These are phyloP conservation scores for Colletotrichum chlorophyti DNA, from an alignment of 2,329 filamentous ascomycete genomes.

Conservation along the genomic window DNA sequence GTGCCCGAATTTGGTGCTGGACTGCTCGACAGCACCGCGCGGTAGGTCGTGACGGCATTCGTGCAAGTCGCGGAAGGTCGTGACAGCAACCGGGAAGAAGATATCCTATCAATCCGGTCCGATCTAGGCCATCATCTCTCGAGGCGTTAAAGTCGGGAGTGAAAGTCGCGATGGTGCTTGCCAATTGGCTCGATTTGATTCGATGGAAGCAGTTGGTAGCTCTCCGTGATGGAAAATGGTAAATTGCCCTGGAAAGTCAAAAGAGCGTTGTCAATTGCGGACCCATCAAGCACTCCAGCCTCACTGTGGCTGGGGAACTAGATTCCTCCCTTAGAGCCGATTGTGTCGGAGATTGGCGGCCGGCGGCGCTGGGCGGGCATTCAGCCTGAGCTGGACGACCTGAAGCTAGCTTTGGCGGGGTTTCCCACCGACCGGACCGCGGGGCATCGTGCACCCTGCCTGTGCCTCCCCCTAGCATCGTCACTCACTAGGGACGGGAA, in stretches of 20 bases:
- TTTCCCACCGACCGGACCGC: slow-evolving; percentile 12
- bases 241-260: neutral
- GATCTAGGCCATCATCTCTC: neutral
- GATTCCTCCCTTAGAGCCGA: neutral
- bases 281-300: slow-evolving; percentile 12
- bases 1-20: slow-evolving; percentile 43
- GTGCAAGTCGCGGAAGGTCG: neutral
- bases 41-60: slow-evolving; percentile 32
- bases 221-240: slow-evolving; percentile 1
- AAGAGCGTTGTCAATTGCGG: slow-evolving; percentile 13
- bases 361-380: neutral
- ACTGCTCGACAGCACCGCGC: slow-evolving; percentile 57
- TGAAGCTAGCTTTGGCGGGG: slow-evolving; percentile 29
- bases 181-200: slow-evolving; percentile 9
- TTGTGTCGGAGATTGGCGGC: slow-evolving; percentile 4
- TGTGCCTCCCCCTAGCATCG: slow-evolving; percentile 21
- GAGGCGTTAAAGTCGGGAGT: neutral
- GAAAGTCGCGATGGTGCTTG: neutral
- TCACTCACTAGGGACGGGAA: too few relatives aligned
- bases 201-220: neutral
- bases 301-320: slow-evolving; percentile 5
- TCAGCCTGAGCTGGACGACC: too few relatives aligned
- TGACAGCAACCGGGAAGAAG: neutral
- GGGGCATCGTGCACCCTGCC: slow-evolving; percentile 12
- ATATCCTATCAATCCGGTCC: neutral